phyloP scores from a whole-genome alignment of 495 filamentous ascomycete species.

The Aspergillus carlsbadensis region DNA sequence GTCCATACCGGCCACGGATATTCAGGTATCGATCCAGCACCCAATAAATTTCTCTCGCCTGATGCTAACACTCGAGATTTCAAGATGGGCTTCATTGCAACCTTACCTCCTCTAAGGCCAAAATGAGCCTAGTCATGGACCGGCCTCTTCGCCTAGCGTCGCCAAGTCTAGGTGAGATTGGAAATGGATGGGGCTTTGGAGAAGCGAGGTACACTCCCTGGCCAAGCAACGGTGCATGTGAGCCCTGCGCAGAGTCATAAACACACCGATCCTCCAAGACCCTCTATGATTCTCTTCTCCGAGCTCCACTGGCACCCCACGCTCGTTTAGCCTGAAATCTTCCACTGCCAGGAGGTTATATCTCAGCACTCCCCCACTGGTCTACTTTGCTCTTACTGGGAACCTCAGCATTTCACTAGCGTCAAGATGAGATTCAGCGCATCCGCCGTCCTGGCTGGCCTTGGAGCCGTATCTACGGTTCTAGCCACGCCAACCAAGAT shows the following conservation, averaged over 20 bases:
- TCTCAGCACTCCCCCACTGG: background rate
- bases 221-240: background rate
- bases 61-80: background rate
- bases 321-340: background rate
- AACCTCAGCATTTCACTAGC: too few relatives aligned
- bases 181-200: background rate
- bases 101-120: background rate
- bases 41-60: background rate
- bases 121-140: background rate
- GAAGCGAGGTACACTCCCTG: constrained; percentile 3
- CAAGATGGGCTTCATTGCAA: too few relatives aligned
- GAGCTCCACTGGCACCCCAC: constrained; percentile 1
- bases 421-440: constrained; percentile 8
- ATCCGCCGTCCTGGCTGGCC: background rate
- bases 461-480: constrained; percentile 12
- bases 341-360: background rate
- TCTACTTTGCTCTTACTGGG: background rate
- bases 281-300: background rate
- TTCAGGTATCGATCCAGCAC: background rate
- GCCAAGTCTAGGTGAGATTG: background rate
- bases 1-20: too few relatives aligned
- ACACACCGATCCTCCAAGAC: background rate
- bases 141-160: background rate
- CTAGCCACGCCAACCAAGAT: constrained; percentile 21
- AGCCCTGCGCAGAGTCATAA: background rate